Evolutionary conservation across 768 basidiomycete genomes (phyloP), one percentile per base, ranked within the genome.

Genomic region (Phanerochaete sordida): DNA sequence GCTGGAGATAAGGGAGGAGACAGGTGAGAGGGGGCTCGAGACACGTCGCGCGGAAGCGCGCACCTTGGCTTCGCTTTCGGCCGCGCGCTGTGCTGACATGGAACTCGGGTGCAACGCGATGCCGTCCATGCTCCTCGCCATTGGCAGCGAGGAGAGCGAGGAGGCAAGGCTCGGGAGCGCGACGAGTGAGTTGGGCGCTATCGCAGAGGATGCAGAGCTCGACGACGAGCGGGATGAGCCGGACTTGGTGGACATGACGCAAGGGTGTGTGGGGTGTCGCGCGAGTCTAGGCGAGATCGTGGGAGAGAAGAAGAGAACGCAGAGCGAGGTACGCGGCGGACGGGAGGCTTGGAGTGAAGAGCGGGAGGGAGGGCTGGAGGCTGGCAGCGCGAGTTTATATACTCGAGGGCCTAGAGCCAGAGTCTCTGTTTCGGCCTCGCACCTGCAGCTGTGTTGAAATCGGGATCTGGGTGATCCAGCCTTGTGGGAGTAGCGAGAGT

Each of bases 41-140:
- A 30, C 19, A 11, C 23, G 31, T 12, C 30, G 35, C 35, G 28
- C 27, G n/a, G 28, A 51, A 33, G 5, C 27, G 68, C 74, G 58
- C 44, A 89, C 89, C 82, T 91, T 89, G 43, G 87, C 88, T 73
- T 91, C 85, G 66, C 89, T 89, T 72, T 89, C 84, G 4, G 84
- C 83, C 33, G 84, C 83, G 35, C 83, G 81, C 59, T 83, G 81
- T 1, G 84, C 83, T 68, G 87, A 87, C 85, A 88, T 73, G 61
- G 72, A 69, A 67, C 77, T 81, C 1, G 83, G 84, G 72, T 91
- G 89, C 1, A 92, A 75, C 0, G 83, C 75, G 28, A 92, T 79
- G 65, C 78, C 79, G 65, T 83, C 80, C 54, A 92, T 78, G 73
- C 81, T 87, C 66, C 84, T 89, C 9, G 90, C 90, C 65, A 87